Base-by-base conservation (phyloP, 345 rosid genomes). In the Syzygium grande region DNA sequence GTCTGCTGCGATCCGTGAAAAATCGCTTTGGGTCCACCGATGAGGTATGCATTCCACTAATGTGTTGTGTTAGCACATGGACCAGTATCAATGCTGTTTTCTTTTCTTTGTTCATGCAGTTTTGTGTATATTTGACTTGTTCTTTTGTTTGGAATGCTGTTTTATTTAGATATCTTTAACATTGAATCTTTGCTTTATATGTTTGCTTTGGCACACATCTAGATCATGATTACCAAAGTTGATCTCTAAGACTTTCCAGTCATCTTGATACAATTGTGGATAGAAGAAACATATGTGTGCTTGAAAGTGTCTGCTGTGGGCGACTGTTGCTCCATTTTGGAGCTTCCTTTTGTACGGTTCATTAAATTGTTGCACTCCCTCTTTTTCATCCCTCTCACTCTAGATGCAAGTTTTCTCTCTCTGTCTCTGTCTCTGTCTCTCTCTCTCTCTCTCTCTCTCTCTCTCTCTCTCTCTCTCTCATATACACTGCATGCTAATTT, bases 1-100 rank as follows among this genome's bases (percentile, higher is more conserved):
- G 99, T 85, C 90, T 97, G 92, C 99, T 97, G 92, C 95, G 99
- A 89, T 91, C 99, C 23, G 97, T 94, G 90, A 97, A 97, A 94
- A 97, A 97, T 89, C 98, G 99, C 59, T 97, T 94, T 90, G 99
- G 99, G 78, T 96, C 97, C 84, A 94, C 95, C 5, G 98, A 97
- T 90, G 99, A 97, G 95, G 99, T 97, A 86, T 25, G 86, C 77
- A 85, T 34, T 86, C 52, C n/a, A 61, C 52, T 22, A 38, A 12
- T 52, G 34, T 59, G 68, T 38, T 34, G 49, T 0, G 3, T 54
- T 87, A 23, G 46, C 38, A 83, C 51, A 29, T 63, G 85, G 34
- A 16, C 55, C 58, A 30, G 79, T 30, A 68, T 68, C 34, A 43
- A 30, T 17, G 79, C 46, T 68, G 43, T 68, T 68, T 68, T 68